Conservation (phyloP, 108 stramenopile genomes). For the Nannochloropsis salina region DNA sequence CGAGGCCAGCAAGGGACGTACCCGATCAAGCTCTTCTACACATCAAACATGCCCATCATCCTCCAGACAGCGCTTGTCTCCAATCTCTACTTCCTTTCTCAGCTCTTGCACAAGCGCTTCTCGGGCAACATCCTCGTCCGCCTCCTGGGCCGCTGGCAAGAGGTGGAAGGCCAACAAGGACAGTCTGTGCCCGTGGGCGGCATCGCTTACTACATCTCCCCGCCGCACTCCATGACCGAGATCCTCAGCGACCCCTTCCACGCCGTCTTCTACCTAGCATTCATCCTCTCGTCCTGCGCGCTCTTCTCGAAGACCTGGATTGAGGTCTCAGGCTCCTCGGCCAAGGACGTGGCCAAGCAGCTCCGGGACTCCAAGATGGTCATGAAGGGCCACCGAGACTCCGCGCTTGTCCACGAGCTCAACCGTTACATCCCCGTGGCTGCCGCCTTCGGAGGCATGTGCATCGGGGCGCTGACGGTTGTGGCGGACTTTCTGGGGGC, state of each 20-base stretch:
- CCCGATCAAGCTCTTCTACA: conserved; percentile 90
- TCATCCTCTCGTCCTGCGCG: conserved; percentile 93
- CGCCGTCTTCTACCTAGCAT: conserved; percentile 93
- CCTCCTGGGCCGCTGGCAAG: conserved; percentile 95
- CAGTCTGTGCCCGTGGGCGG: conserved; percentile 92
- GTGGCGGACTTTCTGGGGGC: conserved; percentile 97
- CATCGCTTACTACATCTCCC: conserved; percentile 98
- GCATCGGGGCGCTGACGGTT: conserved; percentile 94
- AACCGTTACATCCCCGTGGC: conserved; percentile 98
- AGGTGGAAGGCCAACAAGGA: conserved; percentile 76
- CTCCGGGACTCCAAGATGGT: conserved; percentile 96
- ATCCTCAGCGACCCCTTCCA: conserved; percentile 97
- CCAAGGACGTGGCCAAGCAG: conserved; percentile 97
- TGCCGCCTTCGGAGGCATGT: conserved; percentile 99
- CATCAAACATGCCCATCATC: conserved; percentile 99
- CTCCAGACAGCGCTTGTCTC: conserved; percentile 94
- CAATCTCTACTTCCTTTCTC: conserved; percentile 97
- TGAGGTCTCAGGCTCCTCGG: conserved; percentile 89
- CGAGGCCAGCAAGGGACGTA: conserved; percentile 72
- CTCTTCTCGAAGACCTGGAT: conserved; percentile 99
- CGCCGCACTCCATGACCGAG: conserved; percentile 80
- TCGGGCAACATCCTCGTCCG: conserved; percentile 92
- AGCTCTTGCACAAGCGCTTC: conserved; percentile 95
- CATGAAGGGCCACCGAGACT: conserved; percentile 96
- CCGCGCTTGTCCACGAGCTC: conserved; percentile 82